Evolutionary conservation across 2,329 filamentous ascomycete species (phyloP).

Genomic region (Stachybotrys chlorohalonatus): DNA sequence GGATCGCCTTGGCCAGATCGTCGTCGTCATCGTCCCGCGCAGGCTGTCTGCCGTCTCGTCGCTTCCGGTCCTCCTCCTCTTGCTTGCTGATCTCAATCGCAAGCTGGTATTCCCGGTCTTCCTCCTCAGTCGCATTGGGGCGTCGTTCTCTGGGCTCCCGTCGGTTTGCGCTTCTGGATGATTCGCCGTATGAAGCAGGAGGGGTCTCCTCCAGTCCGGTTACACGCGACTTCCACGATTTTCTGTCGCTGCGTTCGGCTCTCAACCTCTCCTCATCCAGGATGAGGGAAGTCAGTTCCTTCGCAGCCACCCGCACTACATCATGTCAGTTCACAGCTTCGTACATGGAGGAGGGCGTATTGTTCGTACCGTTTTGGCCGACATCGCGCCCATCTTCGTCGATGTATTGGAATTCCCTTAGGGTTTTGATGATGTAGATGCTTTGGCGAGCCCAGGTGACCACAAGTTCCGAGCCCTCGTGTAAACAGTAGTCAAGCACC

Average conservation of each 20-base stretch:
- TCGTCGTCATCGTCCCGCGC: slow-evolving; percentile 57
- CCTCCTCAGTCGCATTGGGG: slow-evolving; percentile 54
- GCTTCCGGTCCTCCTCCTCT: slow-evolving; percentile 79
- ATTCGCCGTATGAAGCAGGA: slow-evolving; percentile 32
- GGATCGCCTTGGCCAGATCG: slow-evolving; percentile 89
- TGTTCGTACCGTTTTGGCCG: slow-evolving; percentile 76
- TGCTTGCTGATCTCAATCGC: slow-evolving; percentile 96
- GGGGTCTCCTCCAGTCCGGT: slow-evolving; percentile 81
- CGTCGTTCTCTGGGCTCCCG: slow-evolving; percentile 34
- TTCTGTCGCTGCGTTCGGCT: slow-evolving; percentile 82
- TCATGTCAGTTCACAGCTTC: slow-evolving; percentile 8
- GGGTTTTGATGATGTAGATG: slow-evolving; percentile 96
- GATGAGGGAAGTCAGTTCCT: slow-evolving; percentile 86
- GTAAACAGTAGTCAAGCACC: slow-evolving; percentile 93
- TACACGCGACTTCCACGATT: slow-evolving; percentile 94
- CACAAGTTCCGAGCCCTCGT: slow-evolving; percentile 92
- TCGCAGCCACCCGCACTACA: slow-evolving; percentile 85
- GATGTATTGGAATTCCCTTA: slow-evolving; percentile 93
- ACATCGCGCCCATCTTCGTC: slow-evolving; percentile 95
- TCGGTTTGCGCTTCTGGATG: slow-evolving; percentile 25
- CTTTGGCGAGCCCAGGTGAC: slow-evolving; percentile 98
- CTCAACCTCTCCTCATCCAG: slow-evolving; percentile 89
- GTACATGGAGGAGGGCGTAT: neutral
- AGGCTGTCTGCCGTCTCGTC: slow-evolving; percentile 54
- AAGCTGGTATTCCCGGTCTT: slow-evolving; percentile 82